Conservation (phyloP, 2,329 filamentous ascomycete species). For the Penicillium sp. region DNA sequence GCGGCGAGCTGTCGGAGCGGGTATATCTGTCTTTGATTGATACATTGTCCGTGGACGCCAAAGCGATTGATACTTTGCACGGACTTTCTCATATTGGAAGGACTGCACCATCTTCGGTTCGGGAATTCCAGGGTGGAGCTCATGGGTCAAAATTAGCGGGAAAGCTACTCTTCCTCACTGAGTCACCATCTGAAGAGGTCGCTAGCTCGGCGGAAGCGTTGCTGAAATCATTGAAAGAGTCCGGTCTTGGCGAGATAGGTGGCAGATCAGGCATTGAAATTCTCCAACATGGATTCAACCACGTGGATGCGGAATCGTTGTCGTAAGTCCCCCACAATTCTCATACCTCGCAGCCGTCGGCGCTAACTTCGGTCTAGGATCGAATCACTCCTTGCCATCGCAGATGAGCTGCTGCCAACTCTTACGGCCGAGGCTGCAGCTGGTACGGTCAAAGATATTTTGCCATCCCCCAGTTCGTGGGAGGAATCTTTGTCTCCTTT, state of each 20-base stretch:
- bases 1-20: conserved; percentile 31
- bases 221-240: conserved; percentile 33
- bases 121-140: conserved; percentile 42
- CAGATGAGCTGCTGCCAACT: conserved; percentile 47
- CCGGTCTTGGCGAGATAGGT: conserved; percentile 39
- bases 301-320: conserved; percentile 44
- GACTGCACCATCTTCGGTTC: conserved; percentile 41
- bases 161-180: conserved; percentile 51
- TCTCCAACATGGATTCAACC: conserved; percentile 50
- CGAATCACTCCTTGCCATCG: conserved; percentile 55
- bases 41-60: conserved; percentile 40
- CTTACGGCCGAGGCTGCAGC: conserved; percentile 27
- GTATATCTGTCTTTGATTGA: conserved; percentile 42
- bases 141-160: conserved; percentile 51
- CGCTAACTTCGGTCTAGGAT: conserved; percentile 40
- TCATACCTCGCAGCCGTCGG: conserved; percentile 26
- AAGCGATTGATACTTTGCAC: conserved; percentile 37
- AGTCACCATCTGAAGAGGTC: conserved; percentile 52
- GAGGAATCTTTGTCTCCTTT: conserved; percentile 57
- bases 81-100: conserved; percentile 46
- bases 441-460: conserved; percentile 45
- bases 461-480: conserved; percentile 67
- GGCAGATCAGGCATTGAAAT: conserved; percentile 51
- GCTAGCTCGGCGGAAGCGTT: conserved; percentile 42
- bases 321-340: conserved; percentile 39